A percentile compares a stretch with the other conserved stretches of the same genome.
Conservation (phyloP, 75 land plant species). For the Picea sitchensis region DNA sequence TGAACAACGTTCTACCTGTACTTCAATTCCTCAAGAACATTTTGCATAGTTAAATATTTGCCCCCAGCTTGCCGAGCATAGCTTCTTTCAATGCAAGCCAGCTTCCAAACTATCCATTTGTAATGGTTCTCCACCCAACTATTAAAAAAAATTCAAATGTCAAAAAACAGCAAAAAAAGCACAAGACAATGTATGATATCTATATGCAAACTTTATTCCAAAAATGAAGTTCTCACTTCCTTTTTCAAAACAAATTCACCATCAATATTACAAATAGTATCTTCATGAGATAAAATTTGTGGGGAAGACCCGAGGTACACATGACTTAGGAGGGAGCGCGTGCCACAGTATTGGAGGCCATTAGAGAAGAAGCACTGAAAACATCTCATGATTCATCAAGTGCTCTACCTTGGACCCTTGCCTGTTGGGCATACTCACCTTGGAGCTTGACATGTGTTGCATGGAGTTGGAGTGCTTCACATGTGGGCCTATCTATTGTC, state of each 20-base stretch:
- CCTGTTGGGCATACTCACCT: too few relatives aligned
- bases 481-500: too few relatives aligned
- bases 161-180: not conserved
- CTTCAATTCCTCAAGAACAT: conserved; percentile 74
- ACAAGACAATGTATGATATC: not conserved
- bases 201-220: not conserved
- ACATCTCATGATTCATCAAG: too few relatives aligned
- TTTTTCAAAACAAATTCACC: not conserved
- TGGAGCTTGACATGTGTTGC: too few relatives aligned
- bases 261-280: not conserved
- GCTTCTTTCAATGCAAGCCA: conserved; percentile 67
- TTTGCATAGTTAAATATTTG: conserved; percentile 43
- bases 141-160: not conserved
- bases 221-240: not conserved
- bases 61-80: conserved; percentile 43
- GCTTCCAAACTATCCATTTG: conserved; percentile 92
- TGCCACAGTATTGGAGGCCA: too few relatives aligned
- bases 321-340: too few relatives aligned
- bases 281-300: not conserved
- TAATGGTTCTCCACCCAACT: conserved; percentile 81
- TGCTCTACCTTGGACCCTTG: too few relatives aligned
- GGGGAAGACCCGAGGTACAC: too few relatives aligned
- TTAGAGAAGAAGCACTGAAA: too few relatives aligned
- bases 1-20: conserved; percentile 21
- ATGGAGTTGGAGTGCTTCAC: too few relatives aligned